Base-by-base conservation (phyloP, 768 basidiomycete species). In the Boletellus sp. region DNA sequence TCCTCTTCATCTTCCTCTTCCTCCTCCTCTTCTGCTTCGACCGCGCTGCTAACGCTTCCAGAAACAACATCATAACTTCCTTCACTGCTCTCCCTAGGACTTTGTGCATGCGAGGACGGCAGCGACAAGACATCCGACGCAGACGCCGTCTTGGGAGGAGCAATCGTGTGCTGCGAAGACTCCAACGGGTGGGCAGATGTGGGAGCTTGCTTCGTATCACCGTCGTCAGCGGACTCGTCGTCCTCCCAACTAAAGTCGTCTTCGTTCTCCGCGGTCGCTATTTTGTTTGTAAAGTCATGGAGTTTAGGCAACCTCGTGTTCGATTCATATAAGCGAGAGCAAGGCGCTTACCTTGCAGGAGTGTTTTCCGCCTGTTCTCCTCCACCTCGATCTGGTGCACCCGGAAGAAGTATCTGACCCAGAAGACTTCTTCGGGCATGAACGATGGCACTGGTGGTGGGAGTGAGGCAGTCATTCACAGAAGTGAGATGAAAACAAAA, bases 181-280 rank as follows among this genome's bases (percentile, higher is more conserved):
- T 48, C 45, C 43, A 62, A 47, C 38, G 51, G 48, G 38, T 52
- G 55, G 32, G 20, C 32, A 44, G 32, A 22, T 33, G 31, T 34
- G 13, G 52, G 6, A 9, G 37, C 11, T 17, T 52, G 45, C 48
- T 53, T 56, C 16, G 51, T 33, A 45, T 57, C 56, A 3, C 48
- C 51, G 7, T 57, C 42, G 13, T 66, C 46, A 12, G 43, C 50
- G n/a, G 62, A 56, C 38, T 87, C 86, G 44, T 85, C 83, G 47
- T 90, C 90, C 63, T 94, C 92, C 92, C 92, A 95, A 59, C 81
- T 87, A 68, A 95, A 93, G 51, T 90, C 86, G 31, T 94, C 93
- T 39, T 95, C 93, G 23, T 77, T 80, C 50, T 86, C 81, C 8
- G 73, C 67, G 4, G 83, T 74, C n/a, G 77, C 82, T 84, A n/a